Evolutionary conservation across 805 yeast genomes (phyloP).

Genomic region (Sugiyamaella boreocaroliniensis): DNA sequence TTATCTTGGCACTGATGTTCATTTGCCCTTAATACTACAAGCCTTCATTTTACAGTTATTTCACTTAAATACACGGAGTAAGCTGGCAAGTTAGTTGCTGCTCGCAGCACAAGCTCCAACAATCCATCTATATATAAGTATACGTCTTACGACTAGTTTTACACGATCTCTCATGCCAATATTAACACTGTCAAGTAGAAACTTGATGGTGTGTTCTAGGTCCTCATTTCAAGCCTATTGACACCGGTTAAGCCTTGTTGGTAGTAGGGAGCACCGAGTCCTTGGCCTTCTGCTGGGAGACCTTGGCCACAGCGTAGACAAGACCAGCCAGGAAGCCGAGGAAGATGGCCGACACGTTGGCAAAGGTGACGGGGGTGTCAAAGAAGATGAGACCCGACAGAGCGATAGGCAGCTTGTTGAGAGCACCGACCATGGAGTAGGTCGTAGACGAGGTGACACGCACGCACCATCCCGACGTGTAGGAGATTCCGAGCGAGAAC

Average conservation of each 20-base stretch:
- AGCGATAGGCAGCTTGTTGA: constrained; percentile 96
- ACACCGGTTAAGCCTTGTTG: constrained; percentile 13
- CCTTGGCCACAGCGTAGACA: constrained; percentile 92
- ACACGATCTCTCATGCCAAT: neutral
- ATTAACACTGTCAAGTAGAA: neutral
- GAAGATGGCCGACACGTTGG: constrained; percentile 82
- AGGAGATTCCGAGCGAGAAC: constrained; percentile 93
- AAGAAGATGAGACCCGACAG: constrained; percentile 90
- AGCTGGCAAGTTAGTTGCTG: too few species aligned
- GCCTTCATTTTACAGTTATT: neutral
- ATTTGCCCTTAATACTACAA: too few species aligned
- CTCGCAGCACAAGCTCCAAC: too few species aligned
- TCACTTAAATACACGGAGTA: neutral
- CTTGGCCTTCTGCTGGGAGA: constrained; percentile 60
- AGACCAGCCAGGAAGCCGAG: constrained; percentile 94
- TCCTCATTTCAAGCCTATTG: too few species aligned
- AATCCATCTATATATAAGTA: neutral
- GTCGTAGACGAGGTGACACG: constrained; percentile 98
- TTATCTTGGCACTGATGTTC: too few species aligned
- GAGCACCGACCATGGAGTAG: constrained; percentile 98
- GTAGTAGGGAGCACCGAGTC: constrained; percentile 22
- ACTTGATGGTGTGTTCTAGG: too few species aligned
- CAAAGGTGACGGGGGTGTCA: constrained; percentile 90
- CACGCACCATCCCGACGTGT: constrained; percentile 99
- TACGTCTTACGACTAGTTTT: neutral